Evolutionary conservation across 805 yeast genomes (phyloP), one percentile per base, ranked within the genome.

Genomic region (Nakazawaea populi): DNA sequence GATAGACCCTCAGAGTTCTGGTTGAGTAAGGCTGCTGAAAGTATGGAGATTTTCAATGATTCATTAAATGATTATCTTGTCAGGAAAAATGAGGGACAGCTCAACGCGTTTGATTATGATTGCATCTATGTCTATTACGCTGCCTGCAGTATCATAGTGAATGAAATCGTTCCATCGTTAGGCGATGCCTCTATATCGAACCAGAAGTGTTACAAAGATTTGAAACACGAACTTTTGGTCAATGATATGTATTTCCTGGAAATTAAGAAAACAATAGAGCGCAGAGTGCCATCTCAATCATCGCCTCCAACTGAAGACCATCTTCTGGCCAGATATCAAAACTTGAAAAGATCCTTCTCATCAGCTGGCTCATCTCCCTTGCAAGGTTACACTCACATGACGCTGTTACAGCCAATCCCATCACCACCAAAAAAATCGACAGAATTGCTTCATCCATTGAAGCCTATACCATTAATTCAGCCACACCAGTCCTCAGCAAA

Each of bases 221-320:
- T 51, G 29, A 29, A 10, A 37, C 30, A 29, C 5, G 47, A 46
- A 28, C 42, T 51, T 18, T 31, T 31, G 47, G 29, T 41, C 12
- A 46, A 51, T 34, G 47, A 46, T 32, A 46, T 51, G 45, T 51
- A 51, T 42, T 51, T 46, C 31, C 18, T 12, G 32, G 50, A 51
- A 36, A 51, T 51, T 24, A 51, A 46, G 42, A 12, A 34, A 5
- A 28, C 6, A 6, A 49, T 49, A 5, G 39, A 40, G 11, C 10
- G 14, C 31, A 40, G 45, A 41, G 7, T 34, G 12, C 36, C n/a
- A 31, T 37, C 36, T 4, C 10, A 12, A 29, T 31, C 43, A 29
- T 6, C 30, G 11, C 47, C 43, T 14, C 39, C 44, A 6, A 6
- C 37, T 7, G 30, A n/a, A n/a, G 50, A 47, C 29, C n/a, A 12